A percentile compares a stretch with the other conserved stretches of the same genome.
phyloP scores from a whole-genome alignment of 2,329 filamentous ascomycete species.

The Cladosporium halotolerans region DNA sequence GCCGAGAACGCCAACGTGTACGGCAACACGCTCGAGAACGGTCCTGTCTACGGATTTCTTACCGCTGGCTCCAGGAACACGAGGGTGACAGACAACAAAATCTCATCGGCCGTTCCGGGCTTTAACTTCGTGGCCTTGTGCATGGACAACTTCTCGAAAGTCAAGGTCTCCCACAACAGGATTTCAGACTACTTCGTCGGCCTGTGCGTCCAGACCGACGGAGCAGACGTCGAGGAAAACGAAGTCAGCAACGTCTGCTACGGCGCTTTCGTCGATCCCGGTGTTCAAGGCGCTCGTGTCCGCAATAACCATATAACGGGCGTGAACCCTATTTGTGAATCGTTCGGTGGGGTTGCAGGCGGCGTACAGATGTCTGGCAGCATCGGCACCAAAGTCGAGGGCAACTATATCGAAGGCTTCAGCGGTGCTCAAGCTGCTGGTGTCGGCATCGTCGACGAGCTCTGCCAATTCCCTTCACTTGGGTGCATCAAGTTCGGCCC shows the following conservation, averaged over 20 bases:
- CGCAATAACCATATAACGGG: conserved; percentile 26
- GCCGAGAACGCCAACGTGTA: conserved; percentile 25
- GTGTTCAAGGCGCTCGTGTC: conserved; percentile 26
- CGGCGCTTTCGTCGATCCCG: conserved; percentile 32
- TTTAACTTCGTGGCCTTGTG: conserved; percentile 30
- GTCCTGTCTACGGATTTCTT: conserved; percentile 30
- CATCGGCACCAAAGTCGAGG: conserved; percentile 22
- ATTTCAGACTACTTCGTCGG: conserved; percentile 29
- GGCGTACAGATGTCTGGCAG: conserved; percentile 29
- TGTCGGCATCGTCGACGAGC: conserved; percentile 24
- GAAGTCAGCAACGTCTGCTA: conserved; percentile 28
- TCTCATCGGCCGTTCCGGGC: conserved; percentile 16
- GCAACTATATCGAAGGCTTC: conserved; percentile 27
- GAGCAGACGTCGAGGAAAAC: conserved; percentile 30
- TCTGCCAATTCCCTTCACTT: not conserved
- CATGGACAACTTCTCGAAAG: conserved; percentile 31
- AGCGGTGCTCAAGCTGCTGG: conserved; percentile 17
- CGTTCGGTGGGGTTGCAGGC: conserved; percentile 9
- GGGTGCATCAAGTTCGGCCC: not conserved
- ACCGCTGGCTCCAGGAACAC: conserved; percentile 32
- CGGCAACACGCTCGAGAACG: conserved; percentile 27
- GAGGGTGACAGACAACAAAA: conserved; percentile 24
- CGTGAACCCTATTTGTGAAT: conserved; percentile 11
- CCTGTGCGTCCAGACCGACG: conserved; percentile 33
- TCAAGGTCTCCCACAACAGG: conserved; percentile 26